phyloP scores from a whole-genome alignment of 179 eudicot species.

The Amaranthus tricolor region DNA sequence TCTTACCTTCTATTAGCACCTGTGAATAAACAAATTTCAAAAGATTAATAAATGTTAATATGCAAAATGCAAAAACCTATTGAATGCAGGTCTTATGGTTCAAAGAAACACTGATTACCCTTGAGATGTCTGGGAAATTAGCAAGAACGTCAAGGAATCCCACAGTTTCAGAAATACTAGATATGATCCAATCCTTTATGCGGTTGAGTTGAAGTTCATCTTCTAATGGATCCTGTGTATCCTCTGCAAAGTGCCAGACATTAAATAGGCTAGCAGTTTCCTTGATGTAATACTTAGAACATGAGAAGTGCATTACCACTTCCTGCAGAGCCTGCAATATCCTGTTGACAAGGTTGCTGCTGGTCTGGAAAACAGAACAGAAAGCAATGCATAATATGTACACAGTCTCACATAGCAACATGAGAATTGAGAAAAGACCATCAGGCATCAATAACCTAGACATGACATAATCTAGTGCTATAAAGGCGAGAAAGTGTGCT shows the following conservation, averaged over 20 bases:
- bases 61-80: background rate
- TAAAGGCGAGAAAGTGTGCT: background rate
- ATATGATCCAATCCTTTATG: slow-evolving; percentile 76
- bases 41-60: background rate
- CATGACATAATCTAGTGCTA: background rate
- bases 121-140: slow-evolving; percentile 77
- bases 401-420: background rate
- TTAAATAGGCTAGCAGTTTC: background rate
- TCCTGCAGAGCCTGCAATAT: slow-evolving; percentile 36
- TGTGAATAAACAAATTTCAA: slow-evolving; percentile 34
- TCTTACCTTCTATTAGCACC: slow-evolving; percentile 77
- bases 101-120: slow-evolving; percentile 40
- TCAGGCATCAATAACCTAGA: background rate
- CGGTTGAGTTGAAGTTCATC: slow-evolving; percentile 75
- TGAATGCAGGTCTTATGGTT: no score
- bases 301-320: slow-evolving; percentile 16
- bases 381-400: background rate
- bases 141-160: slow-evolving; percentile 71
- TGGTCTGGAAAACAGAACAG: slow-evolving; percentile 37
- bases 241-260: slow-evolving; percentile 43
- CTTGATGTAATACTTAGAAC: background rate
- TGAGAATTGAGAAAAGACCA: background rate
- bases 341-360: slow-evolving; percentile 50
- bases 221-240: slow-evolving; percentile 82
- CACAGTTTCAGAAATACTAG: slow-evolving; percentile 50